Percentiles rank a stretch among this genome's conserved stretches.
Conservation (phyloP, 176 grass and related monocot genomes). For the Oryza punctata region DNA sequence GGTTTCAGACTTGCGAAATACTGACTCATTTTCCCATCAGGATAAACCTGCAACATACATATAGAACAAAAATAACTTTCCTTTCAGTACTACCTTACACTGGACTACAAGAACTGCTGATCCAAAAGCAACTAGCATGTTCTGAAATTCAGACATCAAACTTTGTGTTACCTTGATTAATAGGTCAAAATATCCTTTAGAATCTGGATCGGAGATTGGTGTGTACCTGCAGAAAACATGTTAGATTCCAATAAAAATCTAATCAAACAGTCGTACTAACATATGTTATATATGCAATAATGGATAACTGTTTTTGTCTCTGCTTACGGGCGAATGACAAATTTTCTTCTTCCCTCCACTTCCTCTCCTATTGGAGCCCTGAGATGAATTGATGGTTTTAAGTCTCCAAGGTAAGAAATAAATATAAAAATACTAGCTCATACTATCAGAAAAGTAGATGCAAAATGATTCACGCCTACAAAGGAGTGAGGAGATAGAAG, state of each 20-base stretch:
- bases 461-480: neutral
- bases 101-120: neutral
- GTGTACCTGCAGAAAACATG: conserved; percentile 72
- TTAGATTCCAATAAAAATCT: conserved; percentile 13
- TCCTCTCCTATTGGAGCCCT: conserved; percentile 92
- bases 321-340: conserved; percentile 89
- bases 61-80: conserved; percentile 8
- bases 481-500: neutral
- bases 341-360: conserved; percentile 86
- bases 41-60: conserved; percentile 66
- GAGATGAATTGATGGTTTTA: conserved; percentile 28
- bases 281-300: neutral
- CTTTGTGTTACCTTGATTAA: conserved; percentile 81
- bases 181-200: conserved; percentile 90
- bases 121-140: neutral
- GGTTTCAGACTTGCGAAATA: conserved; percentile 86
- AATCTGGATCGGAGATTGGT: conserved; percentile 85
- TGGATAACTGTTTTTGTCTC: neutral
- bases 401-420: conserved; percentile 8
- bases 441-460: neutral
- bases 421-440: conserved; percentile 13
- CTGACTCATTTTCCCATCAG: conserved; percentile 97
- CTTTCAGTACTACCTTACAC: conserved; percentile 3
- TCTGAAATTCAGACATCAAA: conserved; percentile 8
- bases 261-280: neutral